Percentiles rank a stretch among this genome's conserved stretches.
These are phyloP conservation scores for Kodamaea laetipori DNA, from an alignment of 805 yeast species.

Conservation along the genomic window DNA sequence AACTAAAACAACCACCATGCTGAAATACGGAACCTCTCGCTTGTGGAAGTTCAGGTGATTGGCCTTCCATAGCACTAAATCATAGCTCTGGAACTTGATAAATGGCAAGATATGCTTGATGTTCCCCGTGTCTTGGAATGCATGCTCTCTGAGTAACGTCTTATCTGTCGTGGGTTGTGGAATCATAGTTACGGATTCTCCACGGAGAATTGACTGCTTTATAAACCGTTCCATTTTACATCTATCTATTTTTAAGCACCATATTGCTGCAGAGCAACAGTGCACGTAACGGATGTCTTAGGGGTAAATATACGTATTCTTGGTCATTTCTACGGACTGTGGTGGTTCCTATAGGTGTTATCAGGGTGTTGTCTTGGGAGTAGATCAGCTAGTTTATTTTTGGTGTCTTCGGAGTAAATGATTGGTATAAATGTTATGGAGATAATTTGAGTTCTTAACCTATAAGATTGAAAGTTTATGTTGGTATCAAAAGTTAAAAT, in stretches of 20 bases:
- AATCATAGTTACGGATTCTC: constrained; percentile 7
- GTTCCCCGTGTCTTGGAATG: constrained; percentile 33
- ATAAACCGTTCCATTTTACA: not conserved
- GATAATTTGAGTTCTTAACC: too few species aligned
- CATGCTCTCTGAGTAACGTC: constrained; percentile 27
- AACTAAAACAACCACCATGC: not conserved
- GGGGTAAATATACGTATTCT: too few species aligned
- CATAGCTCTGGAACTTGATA: constrained; percentile 26
- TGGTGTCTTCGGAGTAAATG: too few species aligned
- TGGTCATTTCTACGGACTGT: too few species aligned
- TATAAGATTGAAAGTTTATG: too few species aligned
- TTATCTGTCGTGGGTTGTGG: constrained; percentile 25
- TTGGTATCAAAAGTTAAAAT: too few species aligned
- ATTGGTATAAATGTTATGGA: too few species aligned
- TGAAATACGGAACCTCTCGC: constrained; percentile 2
- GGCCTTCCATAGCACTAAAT: constrained; percentile 12
- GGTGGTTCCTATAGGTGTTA: too few species aligned
- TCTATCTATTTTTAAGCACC: not conserved
- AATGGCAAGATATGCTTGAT: constrained; percentile 26
- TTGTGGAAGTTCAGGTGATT: constrained; percentile 11
- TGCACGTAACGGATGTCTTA: too few species aligned
- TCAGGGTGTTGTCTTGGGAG: too few species aligned
- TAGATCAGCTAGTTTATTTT: too few species aligned
- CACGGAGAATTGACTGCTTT: not conserved
- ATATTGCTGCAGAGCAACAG: not conserved